Percentiles rank a stretch among this genome's conserved stretches.
Evolutionary conservation across 345 rosid genomes (phyloP).

Genomic region (Zanthoxylum bungeanum): DNA sequence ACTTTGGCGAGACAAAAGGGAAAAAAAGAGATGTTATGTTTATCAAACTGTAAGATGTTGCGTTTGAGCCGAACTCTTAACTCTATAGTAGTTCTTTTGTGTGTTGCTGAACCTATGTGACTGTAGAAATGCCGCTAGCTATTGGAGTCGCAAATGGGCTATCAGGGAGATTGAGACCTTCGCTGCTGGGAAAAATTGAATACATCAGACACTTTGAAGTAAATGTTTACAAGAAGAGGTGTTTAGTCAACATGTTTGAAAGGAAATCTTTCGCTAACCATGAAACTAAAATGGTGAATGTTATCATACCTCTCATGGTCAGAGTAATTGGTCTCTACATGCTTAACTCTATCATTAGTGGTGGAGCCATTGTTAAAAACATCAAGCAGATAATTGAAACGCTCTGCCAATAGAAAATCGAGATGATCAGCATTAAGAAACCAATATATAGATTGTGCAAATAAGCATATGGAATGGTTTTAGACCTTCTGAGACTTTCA

Average conservation of each 20-base stretch:
- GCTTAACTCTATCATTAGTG: constrained; percentile 21
- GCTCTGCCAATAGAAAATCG: constrained; percentile 35
- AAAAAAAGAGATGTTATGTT: constrained; percentile 14
- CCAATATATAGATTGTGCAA: not conserved
- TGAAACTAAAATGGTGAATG: not conserved
- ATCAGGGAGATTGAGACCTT: constrained; percentile 48
- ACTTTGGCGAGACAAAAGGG: not conserved
- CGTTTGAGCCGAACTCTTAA: constrained; percentile 23
- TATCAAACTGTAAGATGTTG: constrained; percentile 24
- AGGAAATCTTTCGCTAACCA: not conserved
- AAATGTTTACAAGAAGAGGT: not conserved
- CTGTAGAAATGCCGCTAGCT: constrained; percentile 32
- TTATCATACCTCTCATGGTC: constrained; percentile 42
- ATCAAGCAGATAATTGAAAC: constrained; percentile 32
- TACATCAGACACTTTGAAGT: not conserved
- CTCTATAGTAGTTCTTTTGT: constrained; percentile 30
- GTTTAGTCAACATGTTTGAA: not conserved
- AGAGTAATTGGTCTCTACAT: constrained; percentile 20
- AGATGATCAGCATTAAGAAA: constrained; percentile 21
- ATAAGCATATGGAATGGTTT: not conserved
- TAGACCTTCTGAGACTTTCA: constrained; percentile 38
- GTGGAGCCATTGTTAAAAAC: constrained; percentile 31
- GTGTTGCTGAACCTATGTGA: constrained; percentile 31
- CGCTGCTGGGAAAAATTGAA: constrained; percentile 24
- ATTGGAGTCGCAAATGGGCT: constrained; percentile 47